Evolutionary conservation across 2,329 filamentous ascomycete genomes (phyloP).

Genomic region (Pyrenophora graminea): DNA sequence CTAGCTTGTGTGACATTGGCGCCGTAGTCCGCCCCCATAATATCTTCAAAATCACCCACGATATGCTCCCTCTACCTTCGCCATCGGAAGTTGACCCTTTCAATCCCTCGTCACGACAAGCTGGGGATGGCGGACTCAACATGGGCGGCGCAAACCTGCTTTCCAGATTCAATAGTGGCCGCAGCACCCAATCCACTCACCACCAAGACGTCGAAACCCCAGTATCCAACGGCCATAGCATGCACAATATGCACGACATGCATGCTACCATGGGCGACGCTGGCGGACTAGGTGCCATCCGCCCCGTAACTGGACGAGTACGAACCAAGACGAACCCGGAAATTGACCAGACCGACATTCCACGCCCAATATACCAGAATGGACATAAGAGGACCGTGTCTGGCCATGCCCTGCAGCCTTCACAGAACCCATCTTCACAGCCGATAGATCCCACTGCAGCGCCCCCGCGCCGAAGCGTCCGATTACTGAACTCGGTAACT

Average conservation of each 20-base stretch:
- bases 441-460: conserved; percentile 49
- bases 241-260: conserved; percentile 47
- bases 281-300: conserved; percentile 43
- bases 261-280: conserved; percentile 50
- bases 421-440: conserved; percentile 28
- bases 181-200: conserved; percentile 34
- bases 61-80: conserved; percentile 56
- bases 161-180: conserved; percentile 50
- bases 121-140: conserved; percentile 42
- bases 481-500: conserved; percentile 53
- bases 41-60: conserved; percentile 77
- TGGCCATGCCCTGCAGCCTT: conserved; percentile 64
- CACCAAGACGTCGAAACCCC: conserved; percentile 53
- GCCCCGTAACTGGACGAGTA: conserved; percentile 46
- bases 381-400: conserved; percentile 93
- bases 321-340: conserved; percentile 49
- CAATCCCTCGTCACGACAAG: conserved; percentile 42
- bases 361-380: conserved; percentile 43
- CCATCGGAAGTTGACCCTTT: conserved; percentile 53
- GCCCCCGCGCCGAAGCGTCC: conserved; percentile 51
- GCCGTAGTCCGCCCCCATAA: conserved; percentile 80
- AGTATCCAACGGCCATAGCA: conserved; percentile 47
- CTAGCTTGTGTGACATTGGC: conserved; percentile 79
- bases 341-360: conserved; percentile 44
- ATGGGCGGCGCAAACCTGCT: conserved; percentile 45